These are phyloP conservation scores for Penicillium sp. DNA, from an alignment of 2,329 filamentous ascomycete genomes.

Conservation along the genomic window DNA sequence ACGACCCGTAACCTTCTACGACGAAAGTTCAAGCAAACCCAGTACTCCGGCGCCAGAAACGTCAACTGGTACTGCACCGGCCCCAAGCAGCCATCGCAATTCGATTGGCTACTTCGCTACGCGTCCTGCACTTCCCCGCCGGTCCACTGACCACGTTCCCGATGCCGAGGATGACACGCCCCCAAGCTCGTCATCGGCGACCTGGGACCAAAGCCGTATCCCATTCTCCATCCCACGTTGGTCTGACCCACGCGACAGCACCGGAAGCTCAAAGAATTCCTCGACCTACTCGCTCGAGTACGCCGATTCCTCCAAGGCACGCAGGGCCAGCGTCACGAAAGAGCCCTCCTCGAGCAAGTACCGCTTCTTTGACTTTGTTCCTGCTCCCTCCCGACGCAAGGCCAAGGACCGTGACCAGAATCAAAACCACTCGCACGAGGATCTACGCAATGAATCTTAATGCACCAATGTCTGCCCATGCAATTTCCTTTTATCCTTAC, in stretches of 20 bases:
- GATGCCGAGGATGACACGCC: slow-evolving; percentile 46
- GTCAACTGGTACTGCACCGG: slow-evolving; percentile 27
- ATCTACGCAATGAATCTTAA: slow-evolving; percentile 33
- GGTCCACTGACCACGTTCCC: slow-evolving; percentile 37
- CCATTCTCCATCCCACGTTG: slow-evolving; percentile 42
- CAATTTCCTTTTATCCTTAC: slow-evolving; percentile 30
- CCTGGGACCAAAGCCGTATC: slow-evolving; percentile 43
- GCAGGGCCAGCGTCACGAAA: slow-evolving; percentile 39
- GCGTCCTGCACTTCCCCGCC: slow-evolving; percentile 38
- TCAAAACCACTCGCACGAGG: slow-evolving; percentile 34
- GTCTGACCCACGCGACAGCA: slow-evolving; percentile 42
- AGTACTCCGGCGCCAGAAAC: slow-evolving; percentile 38
- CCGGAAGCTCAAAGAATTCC: slow-evolving; percentile 47
- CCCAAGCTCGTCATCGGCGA: slow-evolving; percentile 44
- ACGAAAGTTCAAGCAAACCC: slow-evolving; percentile 40
- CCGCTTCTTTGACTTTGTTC: slow-evolving; percentile 45
- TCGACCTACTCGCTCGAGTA: slow-evolving; percentile 47
- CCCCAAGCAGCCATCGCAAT: slow-evolving; percentile 37
- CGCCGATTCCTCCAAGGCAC: slow-evolving; percentile 35
- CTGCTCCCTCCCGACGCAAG: slow-evolving; percentile 42
- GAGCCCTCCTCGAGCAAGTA: slow-evolving; percentile 41
- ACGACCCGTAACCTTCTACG: slow-evolving; percentile 41
- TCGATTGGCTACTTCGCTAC: slow-evolving; percentile 42
- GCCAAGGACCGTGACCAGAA: slow-evolving; percentile 40
- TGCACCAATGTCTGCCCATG: slow-evolving; percentile 13